Evolutionary conservation across 768 basidiomycete genomes (phyloP).

Genomic region (Tephrocybe sp.): DNA sequence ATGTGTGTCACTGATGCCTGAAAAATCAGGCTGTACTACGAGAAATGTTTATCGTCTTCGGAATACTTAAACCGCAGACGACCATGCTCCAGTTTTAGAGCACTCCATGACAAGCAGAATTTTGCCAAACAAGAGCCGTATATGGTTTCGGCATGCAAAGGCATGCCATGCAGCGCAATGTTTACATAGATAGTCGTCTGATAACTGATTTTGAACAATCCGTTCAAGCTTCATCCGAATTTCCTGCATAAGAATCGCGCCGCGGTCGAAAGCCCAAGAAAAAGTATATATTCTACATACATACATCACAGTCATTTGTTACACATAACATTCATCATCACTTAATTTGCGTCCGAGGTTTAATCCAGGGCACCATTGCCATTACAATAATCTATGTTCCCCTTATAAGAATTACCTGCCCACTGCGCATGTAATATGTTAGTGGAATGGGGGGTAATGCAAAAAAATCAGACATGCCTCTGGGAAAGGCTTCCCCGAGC

Average conservation of each 20-base stretch:
- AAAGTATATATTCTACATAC: not conserved
- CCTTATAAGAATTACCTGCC: constrained; percentile 50
- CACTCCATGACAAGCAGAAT: constrained; percentile 11
- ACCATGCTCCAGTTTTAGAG: constrained; percentile 8
- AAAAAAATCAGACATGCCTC: constrained; percentile 23
- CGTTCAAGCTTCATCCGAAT: constrained; percentile 6
- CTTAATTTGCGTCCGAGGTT: not conserved
- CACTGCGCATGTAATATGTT: constrained; percentile 29
- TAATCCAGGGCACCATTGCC: constrained; percentile 52
- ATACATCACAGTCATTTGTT: not conserved
- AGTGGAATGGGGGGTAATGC: not conserved
- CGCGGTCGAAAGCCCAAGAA: too few relatives aligned
- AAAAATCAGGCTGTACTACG: too few relatives aligned
- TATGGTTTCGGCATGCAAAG: constrained; percentile 1
- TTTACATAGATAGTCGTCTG: constrained; percentile 1
- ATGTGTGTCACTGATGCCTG: too few relatives aligned
- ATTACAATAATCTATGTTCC: constrained; percentile 59
- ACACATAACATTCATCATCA: not conserved
- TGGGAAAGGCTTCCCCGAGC: constrained; percentile 48
- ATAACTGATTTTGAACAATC: not conserved
- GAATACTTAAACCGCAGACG: constrained; percentile 10
- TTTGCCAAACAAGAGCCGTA: constrained; percentile 5
- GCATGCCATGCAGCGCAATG: constrained; percentile 9
- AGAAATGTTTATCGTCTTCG: too few relatives aligned
- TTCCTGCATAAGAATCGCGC: not conserved